Conservation (phyloP, 1,139 yeast genomes). For the Geotrichum macrosporum region DNA sequence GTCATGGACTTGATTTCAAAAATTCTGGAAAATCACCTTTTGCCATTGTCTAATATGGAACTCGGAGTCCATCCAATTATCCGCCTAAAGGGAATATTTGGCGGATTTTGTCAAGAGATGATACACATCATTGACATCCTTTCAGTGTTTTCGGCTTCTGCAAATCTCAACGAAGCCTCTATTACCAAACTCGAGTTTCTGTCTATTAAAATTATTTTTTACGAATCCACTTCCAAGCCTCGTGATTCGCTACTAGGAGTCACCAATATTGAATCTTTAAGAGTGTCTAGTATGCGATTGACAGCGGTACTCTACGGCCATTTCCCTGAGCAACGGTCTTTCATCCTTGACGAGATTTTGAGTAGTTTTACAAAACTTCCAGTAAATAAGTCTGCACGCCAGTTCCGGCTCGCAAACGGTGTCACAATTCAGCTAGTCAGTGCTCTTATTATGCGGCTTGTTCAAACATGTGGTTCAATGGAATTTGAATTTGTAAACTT, state of each 20-base stretch:
- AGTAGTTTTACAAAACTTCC: constrained; percentile 50
- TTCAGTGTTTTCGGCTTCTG: constrained; percentile 24
- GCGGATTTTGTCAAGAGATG: constrained; percentile 24
- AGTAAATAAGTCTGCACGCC: constrained; percentile 44
- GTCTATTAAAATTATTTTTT: constrained; percentile 42
- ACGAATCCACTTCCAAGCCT: constrained; percentile 29
- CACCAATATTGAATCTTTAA: constrained; percentile 37
- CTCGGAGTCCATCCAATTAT: constrained; percentile 12
- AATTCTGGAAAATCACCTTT: constrained; percentile 40
- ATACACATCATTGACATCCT: constrained; percentile 24
- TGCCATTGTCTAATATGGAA: constrained; percentile 27
- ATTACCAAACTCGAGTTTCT: constrained; percentile 53
- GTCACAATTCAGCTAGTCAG: constrained; percentile 48
- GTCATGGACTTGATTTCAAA: constrained; percentile 43
- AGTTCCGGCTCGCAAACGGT: constrained; percentile 45
- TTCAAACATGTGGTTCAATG: constrained; percentile 43
- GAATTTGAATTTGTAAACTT: constrained; percentile 26
- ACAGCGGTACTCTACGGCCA: constrained; percentile 33
- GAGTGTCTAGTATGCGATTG: constrained; percentile 40
- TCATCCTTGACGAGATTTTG: constrained; percentile 58
- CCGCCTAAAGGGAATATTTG: constrained; percentile 21
- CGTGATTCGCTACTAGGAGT: constrained; percentile 33
- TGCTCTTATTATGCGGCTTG: constrained; percentile 44
- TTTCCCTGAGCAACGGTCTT: constrained; percentile 48
- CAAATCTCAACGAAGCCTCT: constrained; percentile 44